These are phyloP conservation scores for Alternaria brassicicola DNA, from an alignment of 2,329 filamentous ascomycete species.

Conservation along the genomic window DNA sequence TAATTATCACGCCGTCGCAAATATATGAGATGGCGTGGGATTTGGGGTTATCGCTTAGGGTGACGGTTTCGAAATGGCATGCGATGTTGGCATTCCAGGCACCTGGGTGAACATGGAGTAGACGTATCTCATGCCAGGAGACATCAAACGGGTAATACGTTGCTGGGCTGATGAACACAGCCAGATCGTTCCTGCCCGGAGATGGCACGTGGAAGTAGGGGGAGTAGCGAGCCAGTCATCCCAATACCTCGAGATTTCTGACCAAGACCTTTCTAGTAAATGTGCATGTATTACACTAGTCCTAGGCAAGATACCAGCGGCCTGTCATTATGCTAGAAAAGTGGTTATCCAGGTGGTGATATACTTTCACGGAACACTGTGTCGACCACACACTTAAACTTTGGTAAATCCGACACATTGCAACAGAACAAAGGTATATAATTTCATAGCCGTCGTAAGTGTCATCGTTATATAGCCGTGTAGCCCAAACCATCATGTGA, in stretches of 20 bases:
- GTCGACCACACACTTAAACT: too few relatives aligned
- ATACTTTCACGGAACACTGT: too few relatives aligned
- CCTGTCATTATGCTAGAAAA: too few relatives aligned
- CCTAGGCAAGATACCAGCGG: too few relatives aligned
- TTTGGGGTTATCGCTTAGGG: conserved; percentile 1
- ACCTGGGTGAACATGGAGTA: conserved; percentile 2
- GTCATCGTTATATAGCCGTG: conserved; percentile 18
- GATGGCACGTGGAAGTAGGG: not conserved
- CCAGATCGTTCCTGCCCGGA: too few relatives aligned
- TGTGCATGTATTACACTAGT: too few relatives aligned
- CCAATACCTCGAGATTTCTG: too few relatives aligned
- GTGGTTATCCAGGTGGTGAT: too few relatives aligned
- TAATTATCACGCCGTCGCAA: not conserved
- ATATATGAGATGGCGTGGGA: conserved; percentile 12
- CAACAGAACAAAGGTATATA: not conserved
- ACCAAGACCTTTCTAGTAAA: too few relatives aligned
- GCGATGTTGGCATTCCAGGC: not conserved
- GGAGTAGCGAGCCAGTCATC: not conserved
- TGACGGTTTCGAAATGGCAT: not conserved
- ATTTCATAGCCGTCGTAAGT: conserved; percentile 21
- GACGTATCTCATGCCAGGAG: conserved; percentile 1
- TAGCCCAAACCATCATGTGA: conserved; percentile 9
- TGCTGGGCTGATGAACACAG: not conserved
- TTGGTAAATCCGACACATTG: too few relatives aligned
- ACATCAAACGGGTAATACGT: not conserved